Evolutionary conservation across 495 filamentous ascomycete species (phyloP).

Genomic region (Alectoria sarmentosa): DNA sequence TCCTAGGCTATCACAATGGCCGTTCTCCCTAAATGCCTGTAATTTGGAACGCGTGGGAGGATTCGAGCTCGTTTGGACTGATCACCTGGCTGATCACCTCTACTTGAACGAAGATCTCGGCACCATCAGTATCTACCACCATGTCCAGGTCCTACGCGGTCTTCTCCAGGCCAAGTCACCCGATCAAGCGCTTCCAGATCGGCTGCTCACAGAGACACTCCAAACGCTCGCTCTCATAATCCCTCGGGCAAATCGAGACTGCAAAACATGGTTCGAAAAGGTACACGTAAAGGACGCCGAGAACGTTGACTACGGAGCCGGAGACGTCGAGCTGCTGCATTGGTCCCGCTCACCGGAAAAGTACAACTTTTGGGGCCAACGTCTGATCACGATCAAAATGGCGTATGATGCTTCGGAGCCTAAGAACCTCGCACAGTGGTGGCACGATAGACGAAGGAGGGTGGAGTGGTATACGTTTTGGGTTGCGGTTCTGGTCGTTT

Average conservation of each 20-base stretch:
- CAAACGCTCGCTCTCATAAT: slow-evolving; percentile 40
- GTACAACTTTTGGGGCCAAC: slow-evolving; percentile 44
- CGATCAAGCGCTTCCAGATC: slow-evolving; percentile 4
- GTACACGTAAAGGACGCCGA: slow-evolving; percentile 2
- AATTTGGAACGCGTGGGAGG: slow-evolving; percentile 32
- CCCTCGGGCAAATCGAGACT: slow-evolving; percentile 29
- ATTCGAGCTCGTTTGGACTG: slow-evolving; percentile 36
- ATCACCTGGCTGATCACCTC: slow-evolving; percentile 42
- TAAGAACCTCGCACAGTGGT: slow-evolving; percentile 40
- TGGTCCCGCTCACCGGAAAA: slow-evolving; percentile 34
- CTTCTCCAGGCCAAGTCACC: not conserved
- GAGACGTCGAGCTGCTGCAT: slow-evolving; percentile 24
- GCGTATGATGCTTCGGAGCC: slow-evolving; percentile 44
- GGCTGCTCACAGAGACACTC: slow-evolving; percentile 37
- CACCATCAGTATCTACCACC: slow-evolving; percentile 39
- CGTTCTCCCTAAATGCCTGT: slow-evolving; percentile 16
- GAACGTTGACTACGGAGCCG: slow-evolving; percentile 26
- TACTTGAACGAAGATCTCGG: slow-evolving; percentile 35
- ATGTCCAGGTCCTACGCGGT: slow-evolving; percentile 21
- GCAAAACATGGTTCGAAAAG: slow-evolving; percentile 28
- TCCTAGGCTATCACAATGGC: slow-evolving; percentile 19
- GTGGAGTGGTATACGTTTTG: slow-evolving; percentile 50
- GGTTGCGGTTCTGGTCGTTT: slow-evolving; percentile 40
- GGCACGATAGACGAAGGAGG: slow-evolving; percentile 42
- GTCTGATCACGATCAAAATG: slow-evolving; percentile 44